phyloP scores from a whole-genome alignment of 176 grass and related monocot genomes.

The Rhynchospora pubera region DNA sequence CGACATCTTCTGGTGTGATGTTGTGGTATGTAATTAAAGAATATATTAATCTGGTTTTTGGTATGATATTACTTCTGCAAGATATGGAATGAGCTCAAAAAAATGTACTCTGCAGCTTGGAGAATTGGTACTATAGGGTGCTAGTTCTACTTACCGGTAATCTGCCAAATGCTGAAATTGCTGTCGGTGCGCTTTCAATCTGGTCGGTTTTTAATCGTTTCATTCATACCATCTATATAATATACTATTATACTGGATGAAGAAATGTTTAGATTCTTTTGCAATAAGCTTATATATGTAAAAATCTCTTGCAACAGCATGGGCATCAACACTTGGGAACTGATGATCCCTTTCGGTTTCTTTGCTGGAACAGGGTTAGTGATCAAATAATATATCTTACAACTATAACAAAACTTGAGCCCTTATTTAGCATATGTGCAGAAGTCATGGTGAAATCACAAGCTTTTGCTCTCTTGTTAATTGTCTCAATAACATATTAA shows the following conservation, averaged over 20 bases:
- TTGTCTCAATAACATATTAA: neutral
- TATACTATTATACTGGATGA: no score
- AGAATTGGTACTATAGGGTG: constrained; percentile 69
- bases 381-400: neutral
- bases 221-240: neutral
- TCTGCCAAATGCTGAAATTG: constrained; percentile 55
- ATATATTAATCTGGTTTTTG: neutral
- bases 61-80: neutral
- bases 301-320: constrained; percentile 28
- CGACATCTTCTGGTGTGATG: constrained; percentile 31
- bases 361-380: constrained; percentile 76
- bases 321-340: constrained; percentile 70
- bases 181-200: constrained; percentile 64
- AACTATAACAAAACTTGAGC: no score
- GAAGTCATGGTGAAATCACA: neutral
- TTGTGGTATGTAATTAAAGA: constrained; percentile 28
- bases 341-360: constrained; percentile 86
- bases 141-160: constrained; percentile 60
- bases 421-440: no score
- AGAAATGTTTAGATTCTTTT: neutral
- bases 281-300: neutral
- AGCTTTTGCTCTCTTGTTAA: neutral
- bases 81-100: neutral
- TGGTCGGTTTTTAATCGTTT: constrained; percentile 30
- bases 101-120: constrained; percentile 41